These are phyloP conservation scores for Mixia osmundae DNA, from an alignment of 1,284 basidiomycete species.

Conservation along the genomic window DNA sequence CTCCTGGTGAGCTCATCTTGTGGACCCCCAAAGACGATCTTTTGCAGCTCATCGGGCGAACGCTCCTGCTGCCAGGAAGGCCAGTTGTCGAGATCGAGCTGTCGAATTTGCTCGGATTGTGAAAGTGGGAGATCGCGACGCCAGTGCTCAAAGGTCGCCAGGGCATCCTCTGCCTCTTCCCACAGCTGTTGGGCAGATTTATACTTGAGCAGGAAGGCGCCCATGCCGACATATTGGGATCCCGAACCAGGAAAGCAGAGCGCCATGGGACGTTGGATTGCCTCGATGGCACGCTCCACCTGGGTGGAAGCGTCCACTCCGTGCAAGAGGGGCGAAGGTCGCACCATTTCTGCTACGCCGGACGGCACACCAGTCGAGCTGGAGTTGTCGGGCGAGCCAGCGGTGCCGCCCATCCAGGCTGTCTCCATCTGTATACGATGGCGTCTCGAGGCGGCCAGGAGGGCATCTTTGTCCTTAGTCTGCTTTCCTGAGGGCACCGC, in stretches of 20 bases:
- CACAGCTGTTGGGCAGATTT: conserved; percentile 13
- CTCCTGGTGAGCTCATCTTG: conserved; percentile 14
- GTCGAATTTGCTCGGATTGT: conserved; percentile 7
- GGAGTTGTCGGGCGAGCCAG: too few relatives aligned
- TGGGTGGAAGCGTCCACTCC: too few relatives aligned
- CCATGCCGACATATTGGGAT: conserved; percentile 19
- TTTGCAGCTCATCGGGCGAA: conserved; percentile 2
- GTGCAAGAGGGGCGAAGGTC: too few relatives aligned
- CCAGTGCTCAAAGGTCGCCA: conserved; percentile 9
- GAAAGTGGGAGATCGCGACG: conserved; percentile 8
- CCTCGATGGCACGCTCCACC: too few relatives aligned
- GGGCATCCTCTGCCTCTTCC: conserved; percentile 16
- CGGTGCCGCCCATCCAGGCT: too few relatives aligned
- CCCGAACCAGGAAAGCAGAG: conserved; percentile 19
- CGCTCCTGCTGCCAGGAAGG: conserved; percentile 9
- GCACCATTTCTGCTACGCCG: too few relatives aligned
- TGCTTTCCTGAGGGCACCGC: too few relatives aligned
- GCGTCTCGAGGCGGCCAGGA: too few relatives aligned
- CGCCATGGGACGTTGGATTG: conserved; percentile 7
- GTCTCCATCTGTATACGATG: too few relatives aligned
- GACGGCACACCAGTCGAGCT: too few relatives aligned
- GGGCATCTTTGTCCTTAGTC: too few relatives aligned
- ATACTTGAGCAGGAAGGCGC: conserved; percentile 9
- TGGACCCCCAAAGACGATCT: conserved; percentile 9
- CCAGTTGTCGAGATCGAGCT: conserved; percentile 8